Evolutionary conservation across 192 early-diverging fungal species (phyloP).

Genomic region (Linnemannia elongata): DNA sequence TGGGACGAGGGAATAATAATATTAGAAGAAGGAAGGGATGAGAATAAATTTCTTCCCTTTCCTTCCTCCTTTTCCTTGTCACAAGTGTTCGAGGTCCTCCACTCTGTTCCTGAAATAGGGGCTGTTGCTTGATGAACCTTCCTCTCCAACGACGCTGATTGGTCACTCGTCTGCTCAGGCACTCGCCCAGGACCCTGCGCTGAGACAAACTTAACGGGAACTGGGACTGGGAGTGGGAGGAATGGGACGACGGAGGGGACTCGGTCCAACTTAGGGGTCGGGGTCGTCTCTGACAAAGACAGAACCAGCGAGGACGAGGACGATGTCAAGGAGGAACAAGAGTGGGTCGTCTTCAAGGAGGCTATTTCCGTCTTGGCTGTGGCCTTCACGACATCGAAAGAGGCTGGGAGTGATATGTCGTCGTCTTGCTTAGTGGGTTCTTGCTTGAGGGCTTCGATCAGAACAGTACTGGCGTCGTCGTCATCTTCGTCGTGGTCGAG

Average conservation of each 20-base stretch:
- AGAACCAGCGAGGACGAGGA: neutral
- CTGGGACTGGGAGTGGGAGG: neutral
- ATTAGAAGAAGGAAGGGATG: neutral
- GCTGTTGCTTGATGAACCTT: neutral
- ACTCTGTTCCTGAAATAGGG: constrained; percentile 1
- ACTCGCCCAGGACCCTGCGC: constrained; percentile 6
- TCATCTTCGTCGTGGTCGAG: neutral
- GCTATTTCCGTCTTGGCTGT: neutral
- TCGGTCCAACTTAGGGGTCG: neutral
- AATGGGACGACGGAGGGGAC: neutral
- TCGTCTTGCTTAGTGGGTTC: neutral
- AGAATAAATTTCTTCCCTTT: neutral
- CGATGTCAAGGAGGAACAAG: neutral
- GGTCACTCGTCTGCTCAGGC: neutral
- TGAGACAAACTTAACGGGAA: constrained; percentile 5
- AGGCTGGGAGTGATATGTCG: neutral
- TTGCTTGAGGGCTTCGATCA: neutral
- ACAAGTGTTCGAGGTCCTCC: neutral
- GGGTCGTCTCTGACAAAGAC: neutral
- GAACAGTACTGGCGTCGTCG: neutral
- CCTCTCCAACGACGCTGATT: neutral
- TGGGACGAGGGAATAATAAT: neutral
- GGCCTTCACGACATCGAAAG: neutral
- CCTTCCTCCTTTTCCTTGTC: neutral
- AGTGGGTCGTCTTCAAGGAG: too few species aligned